Conservation (phyloP, 352 stramenopile species). For the Pythium aristosporum region DNA sequence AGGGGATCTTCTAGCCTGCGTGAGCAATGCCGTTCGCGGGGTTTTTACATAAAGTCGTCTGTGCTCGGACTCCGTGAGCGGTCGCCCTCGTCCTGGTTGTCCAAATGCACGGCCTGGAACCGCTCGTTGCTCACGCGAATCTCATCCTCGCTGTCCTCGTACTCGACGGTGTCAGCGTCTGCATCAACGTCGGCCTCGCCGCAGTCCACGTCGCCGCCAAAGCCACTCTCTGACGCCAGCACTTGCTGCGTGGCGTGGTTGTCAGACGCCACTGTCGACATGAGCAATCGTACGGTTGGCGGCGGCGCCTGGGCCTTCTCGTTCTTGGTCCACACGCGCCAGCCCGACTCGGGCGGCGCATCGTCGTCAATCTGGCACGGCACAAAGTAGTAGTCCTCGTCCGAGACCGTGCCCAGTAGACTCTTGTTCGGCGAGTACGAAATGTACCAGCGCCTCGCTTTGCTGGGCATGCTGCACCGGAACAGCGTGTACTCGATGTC, state of each 20-base stretch:
- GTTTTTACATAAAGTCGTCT: slow-evolving; percentile 74
- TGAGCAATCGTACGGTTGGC: slow-evolving; percentile 66
- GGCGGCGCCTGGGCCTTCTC: slow-evolving; percentile 63
- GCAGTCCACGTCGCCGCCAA: slow-evolving; percentile 30
- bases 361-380: slow-evolving; percentile 82
- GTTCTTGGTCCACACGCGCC: slow-evolving; percentile 89
- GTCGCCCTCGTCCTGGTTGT: slow-evolving; percentile 75
- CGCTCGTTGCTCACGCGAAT: slow-evolving; percentile 89
- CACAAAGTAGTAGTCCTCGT: slow-evolving; percentile 89
- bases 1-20: too few relatives aligned
- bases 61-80: slow-evolving; percentile 41
- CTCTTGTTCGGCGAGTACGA: slow-evolving; percentile 93
- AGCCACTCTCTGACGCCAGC: slow-evolving; percentile 18
- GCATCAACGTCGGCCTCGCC: slow-evolving; percentile 43
- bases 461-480: slow-evolving; percentile 97
- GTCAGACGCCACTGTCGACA: slow-evolving; percentile 46
- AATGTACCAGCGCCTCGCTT: slow-evolving; percentile 98
- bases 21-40: not conserved
- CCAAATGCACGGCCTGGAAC: slow-evolving; percentile 85
- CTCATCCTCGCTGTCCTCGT: slow-evolving; percentile 89
- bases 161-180: slow-evolving; percentile 84
- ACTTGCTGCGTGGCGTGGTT: slow-evolving; percentile 13
- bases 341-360: slow-evolving; percentile 67
- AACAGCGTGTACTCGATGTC: slow-evolving; percentile 93
- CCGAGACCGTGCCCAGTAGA: slow-evolving; percentile 78